Base-by-base conservation (phyloP, 768 basidiomycete genomes). In the Albatrellus ellisii region DNA sequence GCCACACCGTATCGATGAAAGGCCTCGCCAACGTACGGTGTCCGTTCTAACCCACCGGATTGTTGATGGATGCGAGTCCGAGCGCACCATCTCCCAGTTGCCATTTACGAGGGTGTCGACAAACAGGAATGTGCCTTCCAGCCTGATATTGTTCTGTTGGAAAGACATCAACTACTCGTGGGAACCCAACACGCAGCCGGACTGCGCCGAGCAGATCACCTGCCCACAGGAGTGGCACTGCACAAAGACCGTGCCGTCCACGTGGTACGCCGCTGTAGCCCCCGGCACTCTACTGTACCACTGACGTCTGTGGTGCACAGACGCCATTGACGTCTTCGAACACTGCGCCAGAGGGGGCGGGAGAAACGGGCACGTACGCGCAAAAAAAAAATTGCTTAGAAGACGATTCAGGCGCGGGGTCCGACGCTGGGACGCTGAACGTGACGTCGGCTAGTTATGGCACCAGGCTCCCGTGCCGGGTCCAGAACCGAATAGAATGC, bases 401-500 rank as follows among this genome's bases (percentile, higher is more conserved):
- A 0, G 69, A 76, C 52, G 79, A 75, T 36, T 84, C 74, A 4
- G 68, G 62, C 24, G 83, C 63, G 38, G 77, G 57, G 53, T 81
- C 82, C 12, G 79, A 73, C n/a, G 68, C 51, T 15, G 79, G 75
- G 2, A 64, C 56, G 2, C 67, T 70, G 1, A 67, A 51, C 3
- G 46, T 65, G 38, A 59, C 57, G 41, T 75, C 70, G 1, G 70
- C 70, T 20, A 85, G 64, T 64, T 68, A 79, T 4, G 71, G 65
- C 9, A 84, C 72, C 24, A 86, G 67, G 48, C 69, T 73, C 27
- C 67, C 65, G 57, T 85, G 87, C 53, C 77, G n/a, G 79, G 57
- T 84, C 69, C 45, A 85, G 80, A 54, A 83, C 87, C 2, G 85
- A 77, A 33, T 85, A 82, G n/a, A 86, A 66, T 2, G 81, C 84